These are phyloP conservation scores for Macroventuria anomochaeta DNA, from an alignment of 2,329 filamentous ascomycete species.

Conservation along the genomic window DNA sequence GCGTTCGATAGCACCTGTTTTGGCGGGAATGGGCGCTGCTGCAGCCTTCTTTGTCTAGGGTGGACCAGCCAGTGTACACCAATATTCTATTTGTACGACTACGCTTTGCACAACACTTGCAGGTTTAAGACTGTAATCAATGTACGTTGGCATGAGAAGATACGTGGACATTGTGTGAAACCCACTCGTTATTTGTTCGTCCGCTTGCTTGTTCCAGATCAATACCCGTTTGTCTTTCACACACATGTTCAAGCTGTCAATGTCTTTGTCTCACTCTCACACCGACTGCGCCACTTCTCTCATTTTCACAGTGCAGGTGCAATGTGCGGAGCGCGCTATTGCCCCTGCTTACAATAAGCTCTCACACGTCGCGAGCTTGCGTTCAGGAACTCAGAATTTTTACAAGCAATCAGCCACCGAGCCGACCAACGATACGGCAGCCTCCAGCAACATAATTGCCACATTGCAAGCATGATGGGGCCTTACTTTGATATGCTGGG, in stretches of 20 bases:
- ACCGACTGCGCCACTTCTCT: not conserved
- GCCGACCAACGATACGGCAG: not conserved
- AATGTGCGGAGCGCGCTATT: not conserved
- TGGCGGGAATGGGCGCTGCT: constrained; percentile 40
- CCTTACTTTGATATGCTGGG: constrained; percentile 29
- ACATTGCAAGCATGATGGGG: not conserved
- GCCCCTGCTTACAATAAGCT: not conserved
- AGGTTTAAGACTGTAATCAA: too few relatives aligned
- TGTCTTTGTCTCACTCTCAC: not conserved
- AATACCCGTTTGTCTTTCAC: not conserved
- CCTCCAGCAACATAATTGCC: not conserved
- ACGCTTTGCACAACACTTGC: not conserved
- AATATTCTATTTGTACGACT: not conserved
- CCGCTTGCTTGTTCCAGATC: not conserved
- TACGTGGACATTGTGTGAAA: not conserved
- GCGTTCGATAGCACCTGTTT: constrained; percentile 29
- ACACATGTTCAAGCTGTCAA: not conserved
- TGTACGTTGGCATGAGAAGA: too few relatives aligned
- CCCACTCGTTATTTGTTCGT: not conserved
- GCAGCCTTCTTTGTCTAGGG: constrained; percentile 34
- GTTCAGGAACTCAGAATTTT: not conserved
- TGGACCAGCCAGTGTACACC: too few relatives aligned
- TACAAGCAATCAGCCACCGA: not conserved
- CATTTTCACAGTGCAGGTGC: not conserved
- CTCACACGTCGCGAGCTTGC: not conserved